Percentiles rank a stretch among this genome's conserved stretches.
phyloP scores from a whole-genome alignment of 2,329 filamentous ascomycete species.

The Berkeleyomyces rouxiae region DNA sequence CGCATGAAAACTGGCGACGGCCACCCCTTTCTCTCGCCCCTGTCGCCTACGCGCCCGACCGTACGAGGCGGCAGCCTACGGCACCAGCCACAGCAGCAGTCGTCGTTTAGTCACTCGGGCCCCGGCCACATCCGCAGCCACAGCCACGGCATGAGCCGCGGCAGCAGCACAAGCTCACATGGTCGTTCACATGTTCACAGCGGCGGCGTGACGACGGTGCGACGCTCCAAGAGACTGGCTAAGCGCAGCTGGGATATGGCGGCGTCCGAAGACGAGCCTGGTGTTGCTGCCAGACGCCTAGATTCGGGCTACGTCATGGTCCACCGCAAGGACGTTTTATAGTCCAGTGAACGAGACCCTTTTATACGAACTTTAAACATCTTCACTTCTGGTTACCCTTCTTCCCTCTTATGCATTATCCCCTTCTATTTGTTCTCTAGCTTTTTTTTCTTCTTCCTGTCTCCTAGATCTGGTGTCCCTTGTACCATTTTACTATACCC shows the following conservation, averaged over 20 bases:
- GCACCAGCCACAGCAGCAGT: background rate
- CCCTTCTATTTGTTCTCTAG: slow-evolving; percentile 8
- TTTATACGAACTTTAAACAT: background rate
- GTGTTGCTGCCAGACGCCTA: background rate
- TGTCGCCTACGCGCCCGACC: background rate
- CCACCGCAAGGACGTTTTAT: slow-evolving; percentile 34
- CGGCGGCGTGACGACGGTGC: background rate
- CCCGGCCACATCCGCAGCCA: background rate
- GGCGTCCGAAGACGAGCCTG: slow-evolving; percentile 2
- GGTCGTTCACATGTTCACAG: background rate
- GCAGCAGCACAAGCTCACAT: background rate
- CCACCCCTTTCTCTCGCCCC: background rate
- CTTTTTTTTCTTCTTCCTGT: background rate
- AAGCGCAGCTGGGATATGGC: slow-evolving; percentile 9
- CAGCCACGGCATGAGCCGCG: background rate
- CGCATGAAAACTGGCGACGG: background rate
- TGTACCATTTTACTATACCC: slow-evolving; percentile 3
- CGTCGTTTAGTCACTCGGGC: background rate
- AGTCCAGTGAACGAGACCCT: slow-evolving; percentile 11
- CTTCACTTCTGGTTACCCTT: slow-evolving; percentile 12
- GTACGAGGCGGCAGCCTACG: background rate
- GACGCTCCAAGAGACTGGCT: background rate
- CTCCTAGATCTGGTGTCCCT: slow-evolving; percentile 5
- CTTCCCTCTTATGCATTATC: background rate
- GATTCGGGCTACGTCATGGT: slow-evolving; percentile 35